Evolutionary conservation across 2,329 filamentous ascomycete species (phyloP).

Genomic region (Cladophialophora exuberans): DNA sequence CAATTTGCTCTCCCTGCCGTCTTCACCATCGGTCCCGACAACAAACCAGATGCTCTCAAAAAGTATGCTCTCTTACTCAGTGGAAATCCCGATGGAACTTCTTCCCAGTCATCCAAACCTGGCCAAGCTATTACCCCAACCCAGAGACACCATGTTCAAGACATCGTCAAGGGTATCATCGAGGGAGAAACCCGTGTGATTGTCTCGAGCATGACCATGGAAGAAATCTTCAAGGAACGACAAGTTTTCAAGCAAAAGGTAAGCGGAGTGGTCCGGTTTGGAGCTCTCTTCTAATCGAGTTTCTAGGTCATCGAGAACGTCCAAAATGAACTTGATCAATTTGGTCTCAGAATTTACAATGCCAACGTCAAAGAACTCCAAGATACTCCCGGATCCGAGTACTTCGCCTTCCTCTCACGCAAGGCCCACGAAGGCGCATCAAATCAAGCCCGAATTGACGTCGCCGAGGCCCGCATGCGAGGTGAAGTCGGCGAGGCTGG

Average conservation of each 20-base stretch:
- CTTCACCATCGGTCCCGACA: slow-evolving; percentile 81
- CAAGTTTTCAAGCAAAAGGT: slow-evolving; percentile 75
- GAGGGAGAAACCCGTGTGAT: slow-evolving; percentile 84
- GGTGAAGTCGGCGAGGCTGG: slow-evolving; percentile 70
- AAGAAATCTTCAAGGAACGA: slow-evolving; percentile 80
- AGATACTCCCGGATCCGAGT: slow-evolving; percentile 78
- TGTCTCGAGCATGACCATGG: slow-evolving; percentile 89
- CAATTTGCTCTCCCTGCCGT: slow-evolving; percentile 81
- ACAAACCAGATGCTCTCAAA: slow-evolving; percentile 69
- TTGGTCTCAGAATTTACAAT: slow-evolving; percentile 72
- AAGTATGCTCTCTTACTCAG: slow-evolving; percentile 84
- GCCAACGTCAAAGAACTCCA: slow-evolving; percentile 85
- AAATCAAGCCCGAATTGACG: slow-evolving; percentile 72
- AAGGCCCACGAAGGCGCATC: slow-evolving; percentile 85
- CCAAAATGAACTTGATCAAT: slow-evolving; percentile 77
- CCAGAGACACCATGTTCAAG: slow-evolving; percentile 70
- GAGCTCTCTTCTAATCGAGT: slow-evolving; percentile 1
- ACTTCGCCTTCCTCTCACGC: slow-evolving; percentile 78
- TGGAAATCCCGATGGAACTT: slow-evolving; percentile 57
- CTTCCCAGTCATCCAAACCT: slow-evolving; percentile 34
- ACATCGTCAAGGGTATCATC: slow-evolving; percentile 88
- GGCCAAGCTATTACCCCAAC: slow-evolving; percentile 46
- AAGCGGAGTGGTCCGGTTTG: slow-evolving; percentile 36
- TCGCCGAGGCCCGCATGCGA: slow-evolving; percentile 62
- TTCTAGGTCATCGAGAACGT: slow-evolving; percentile 71